Evolutionary conservation across 306 rosid genomes (phyloP), one percentile per base, ranked within the genome.

Genomic region (Arachis stenosperma): DNA sequence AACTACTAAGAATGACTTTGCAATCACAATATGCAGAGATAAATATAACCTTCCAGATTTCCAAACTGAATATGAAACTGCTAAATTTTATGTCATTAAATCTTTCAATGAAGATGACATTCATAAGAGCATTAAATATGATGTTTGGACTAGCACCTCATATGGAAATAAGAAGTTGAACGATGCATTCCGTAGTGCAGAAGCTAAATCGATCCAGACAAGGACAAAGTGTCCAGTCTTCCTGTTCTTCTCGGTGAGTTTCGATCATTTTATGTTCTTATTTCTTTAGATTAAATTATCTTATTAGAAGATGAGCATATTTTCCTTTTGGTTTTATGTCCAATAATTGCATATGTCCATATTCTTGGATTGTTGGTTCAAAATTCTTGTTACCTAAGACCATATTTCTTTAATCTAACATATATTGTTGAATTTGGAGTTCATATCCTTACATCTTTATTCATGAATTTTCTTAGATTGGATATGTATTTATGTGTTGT

Each of bases 71-170:
- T 84, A 85, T 69, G 86, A 85, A 81, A 33, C 65, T 73, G 96
- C 91, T 1, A 90, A 87, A 12, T 92, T 92, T 67, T 92, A 82
- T 55, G 81, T 92, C 67, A 88, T 92, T 63, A 92, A 92, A 78
- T 92, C 98, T 69, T 92, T 82, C 81, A 92, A 91, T 78, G 98
- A 92, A 77, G 98, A 92, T 64, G 96, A 92, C 9, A 17, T 92
- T 61, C 98, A 92, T 39, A 92, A 90, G 84, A 68, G 82, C 78
- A 75, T 92, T 42, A 92, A 88, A 75, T 90, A 92, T 67, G 82
- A 81, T 63, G 98, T 92, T 63, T 92, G 98, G 98, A 80, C 98
- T 47, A 92, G 98, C 67, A 92, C 96, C 52, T 89, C 88, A 5
- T 61, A 44, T 40, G 98, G 98, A 37, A 92, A 90, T 67, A 85